Percentiles rank a stretch among this genome's conserved stretches.
Evolutionary conservation across 1,284 basidiomycete species (phyloP).

Genomic region (Cryptococcus hybrid): DNA sequence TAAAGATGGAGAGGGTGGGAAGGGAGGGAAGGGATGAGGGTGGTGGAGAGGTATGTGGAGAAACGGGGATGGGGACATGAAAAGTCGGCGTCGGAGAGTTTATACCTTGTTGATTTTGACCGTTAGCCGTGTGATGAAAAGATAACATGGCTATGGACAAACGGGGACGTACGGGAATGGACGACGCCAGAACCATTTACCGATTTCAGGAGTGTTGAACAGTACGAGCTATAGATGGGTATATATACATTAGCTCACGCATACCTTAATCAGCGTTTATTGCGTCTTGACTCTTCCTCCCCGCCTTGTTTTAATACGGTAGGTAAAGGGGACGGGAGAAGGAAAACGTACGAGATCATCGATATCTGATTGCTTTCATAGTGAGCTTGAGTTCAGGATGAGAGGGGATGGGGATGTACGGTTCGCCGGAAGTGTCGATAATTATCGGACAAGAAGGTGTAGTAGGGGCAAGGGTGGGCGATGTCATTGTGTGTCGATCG

Average conservation of each 20-base stretch:
- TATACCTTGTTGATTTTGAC: neutral
- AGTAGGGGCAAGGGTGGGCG: neutral
- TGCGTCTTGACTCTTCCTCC: too few relatives aligned
- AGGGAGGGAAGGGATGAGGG: neutral
- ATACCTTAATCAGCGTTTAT: neutral
- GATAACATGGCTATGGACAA: neutral
- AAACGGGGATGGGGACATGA: neutral
- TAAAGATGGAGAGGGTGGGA: neutral
- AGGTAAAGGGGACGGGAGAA: neutral
- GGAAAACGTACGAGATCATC: neutral
- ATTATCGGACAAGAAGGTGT: neutral
- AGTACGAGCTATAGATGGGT: neutral
- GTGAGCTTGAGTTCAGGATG: neutral
- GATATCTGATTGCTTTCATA: neutral
- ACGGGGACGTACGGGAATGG: neutral
- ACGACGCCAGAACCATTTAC: neutral
- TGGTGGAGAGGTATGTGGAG: neutral
- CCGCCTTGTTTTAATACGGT: too few relatives aligned
- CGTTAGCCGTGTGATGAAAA: too few relatives aligned
- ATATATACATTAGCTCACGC: neutral
- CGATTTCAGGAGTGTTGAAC: constrained; percentile 1
- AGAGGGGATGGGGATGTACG: neutral
- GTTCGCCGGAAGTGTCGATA: neutral
- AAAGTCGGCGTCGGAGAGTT: neutral
- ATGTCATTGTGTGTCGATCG: too few relatives aligned